Base-by-base conservation (phyloP, 225 moss, liverwort and hornwort genomes). In the Neckera pumila region DNA sequence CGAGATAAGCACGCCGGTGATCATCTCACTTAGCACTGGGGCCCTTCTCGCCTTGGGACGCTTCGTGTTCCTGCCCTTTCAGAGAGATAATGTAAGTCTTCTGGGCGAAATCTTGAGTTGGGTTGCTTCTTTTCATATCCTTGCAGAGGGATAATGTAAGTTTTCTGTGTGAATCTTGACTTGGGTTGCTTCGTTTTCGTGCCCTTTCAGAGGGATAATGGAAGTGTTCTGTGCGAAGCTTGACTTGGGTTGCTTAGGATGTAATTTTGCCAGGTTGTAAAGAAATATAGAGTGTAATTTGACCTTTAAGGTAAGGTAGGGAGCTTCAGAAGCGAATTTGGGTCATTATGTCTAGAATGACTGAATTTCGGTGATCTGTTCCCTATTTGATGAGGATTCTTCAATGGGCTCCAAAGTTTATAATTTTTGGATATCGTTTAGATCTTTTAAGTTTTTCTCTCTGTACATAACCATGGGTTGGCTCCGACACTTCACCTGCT, bases 121-220 rank as follows among this genome's bases (percentile, higher is more conserved):
- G 47, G 47, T 47, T 47, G 47, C 47, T 47, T 47, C 47, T 47
- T 47, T 47, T 47, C 11, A 47, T 47, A 12, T 12, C 96, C 56
- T 95, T 98, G 87, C 95, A 98, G 92, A 90, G 93, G 70, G 90
- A 92, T 85, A 93, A 92, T 83, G 92, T 91, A 86, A 88, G 90
- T 47, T 27, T 42, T 51, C 22, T 53, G 19, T 22, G 16, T 54
- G 4, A 34, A 36, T 71, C 62, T 63, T 15, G 5, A 1, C 75
- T 92, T 98, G 74, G 98, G 96, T 40, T 91, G 98, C 43, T 96
- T 98, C 88, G 96, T 96, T 60, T 92, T 98, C 76, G 80, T 98
- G 70, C 98, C 96, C 56, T 95, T 98, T 89, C 95, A 98, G 92
- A 90, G 93, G 69, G 90, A 92, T 85, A 93, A 92, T 83, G 92